A percentile compares a stretch with the other conserved stretches of the same genome.
Conservation (phyloP, 2,329 filamentous ascomycete genomes). For the Exophiala alcalophila region DNA sequence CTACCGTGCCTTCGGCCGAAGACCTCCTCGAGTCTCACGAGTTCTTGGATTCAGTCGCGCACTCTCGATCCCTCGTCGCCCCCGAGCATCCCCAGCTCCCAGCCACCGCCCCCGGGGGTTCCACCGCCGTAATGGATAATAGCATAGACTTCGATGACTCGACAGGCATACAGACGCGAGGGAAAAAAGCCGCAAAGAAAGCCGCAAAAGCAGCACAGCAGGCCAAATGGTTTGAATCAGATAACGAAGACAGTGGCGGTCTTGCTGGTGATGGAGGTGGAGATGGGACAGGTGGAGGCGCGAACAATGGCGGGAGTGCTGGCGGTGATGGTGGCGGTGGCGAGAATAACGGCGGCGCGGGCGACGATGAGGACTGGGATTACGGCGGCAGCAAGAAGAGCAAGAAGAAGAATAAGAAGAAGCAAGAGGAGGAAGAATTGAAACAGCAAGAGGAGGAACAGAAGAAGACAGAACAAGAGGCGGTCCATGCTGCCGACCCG, state of each 20-base stretch:
- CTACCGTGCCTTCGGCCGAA: constrained; percentile 45
- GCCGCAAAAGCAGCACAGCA: constrained; percentile 44
- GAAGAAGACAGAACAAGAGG: constrained; percentile 35
- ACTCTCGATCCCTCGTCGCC: constrained; percentile 17
- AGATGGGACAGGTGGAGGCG: constrained; percentile 37
- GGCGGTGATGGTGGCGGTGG: constrained; percentile 35
- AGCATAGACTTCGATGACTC: constrained; percentile 42
- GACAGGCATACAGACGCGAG: constrained; percentile 29
- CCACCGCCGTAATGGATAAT: constrained; percentile 23
- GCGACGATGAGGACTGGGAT: constrained; percentile 43
- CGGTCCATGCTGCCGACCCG: constrained; percentile 34
- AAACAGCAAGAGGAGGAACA: constrained; percentile 35
- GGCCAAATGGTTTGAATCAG: constrained; percentile 45
- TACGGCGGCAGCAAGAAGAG: constrained; percentile 36
- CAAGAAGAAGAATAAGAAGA: constrained; percentile 37
- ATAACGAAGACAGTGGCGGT: constrained; percentile 45
- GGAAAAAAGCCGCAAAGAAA: constrained; percentile 48
- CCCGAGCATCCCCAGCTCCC: constrained; percentile 2
- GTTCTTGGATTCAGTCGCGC: constrained; percentile 40
- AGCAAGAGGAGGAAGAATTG: constrained; percentile 36
- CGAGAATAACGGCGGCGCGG: constrained; percentile 42
- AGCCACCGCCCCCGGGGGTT: not conserved
- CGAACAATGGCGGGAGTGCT: constrained; percentile 33
- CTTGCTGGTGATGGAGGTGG: constrained; percentile 37
- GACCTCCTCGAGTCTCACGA: constrained; percentile 49